phyloP scores from a whole-genome alignment of 306 rosid species.

The Clitoria ternatea region DNA sequence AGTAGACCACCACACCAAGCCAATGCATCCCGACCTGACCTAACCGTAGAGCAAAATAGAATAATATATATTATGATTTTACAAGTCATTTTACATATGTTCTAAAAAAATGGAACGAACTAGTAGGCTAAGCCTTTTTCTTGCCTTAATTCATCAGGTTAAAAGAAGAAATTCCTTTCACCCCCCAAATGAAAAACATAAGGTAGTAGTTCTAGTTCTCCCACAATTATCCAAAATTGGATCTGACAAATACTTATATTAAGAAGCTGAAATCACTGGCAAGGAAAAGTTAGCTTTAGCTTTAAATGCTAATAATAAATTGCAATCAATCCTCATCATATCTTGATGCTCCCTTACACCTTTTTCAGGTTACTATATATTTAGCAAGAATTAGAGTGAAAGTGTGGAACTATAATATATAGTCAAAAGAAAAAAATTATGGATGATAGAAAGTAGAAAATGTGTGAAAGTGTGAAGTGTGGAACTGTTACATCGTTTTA shows the following conservation, averaged over 20 bases:
- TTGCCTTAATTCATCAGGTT: background rate
- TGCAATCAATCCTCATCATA: constrained; percentile 4
- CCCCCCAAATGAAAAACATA: background rate
- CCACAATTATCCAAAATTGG: background rate
- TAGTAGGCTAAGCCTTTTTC: background rate
- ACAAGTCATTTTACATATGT: background rate
- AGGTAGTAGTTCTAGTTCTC: background rate
- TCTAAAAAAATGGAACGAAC: background rate
- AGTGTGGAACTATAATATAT: too few relatives aligned
- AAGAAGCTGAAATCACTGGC: constrained; percentile 3
- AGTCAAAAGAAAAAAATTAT: too few relatives aligned
- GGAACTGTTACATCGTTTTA: too few relatives aligned
- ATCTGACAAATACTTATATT: background rate
- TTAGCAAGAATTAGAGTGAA: too few relatives aligned
- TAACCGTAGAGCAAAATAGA: constrained; percentile 12
- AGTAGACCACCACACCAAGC: constrained; percentile 21
- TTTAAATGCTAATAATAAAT: background rate
- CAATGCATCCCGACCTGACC: constrained; percentile 15
- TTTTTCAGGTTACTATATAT: too few relatives aligned
- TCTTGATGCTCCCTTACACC: background rate
- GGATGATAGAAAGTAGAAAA: too few relatives aligned
- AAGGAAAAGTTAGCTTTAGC: constrained; percentile 9
- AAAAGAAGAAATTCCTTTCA: background rate
- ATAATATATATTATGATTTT: constrained; percentile 6
- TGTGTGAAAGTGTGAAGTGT: too few relatives aligned